Evolutionary conservation across 441 rosid genomes (phyloP), one percentile per base, ranked within the genome.

Genomic region (Mallotus repandus): DNA sequence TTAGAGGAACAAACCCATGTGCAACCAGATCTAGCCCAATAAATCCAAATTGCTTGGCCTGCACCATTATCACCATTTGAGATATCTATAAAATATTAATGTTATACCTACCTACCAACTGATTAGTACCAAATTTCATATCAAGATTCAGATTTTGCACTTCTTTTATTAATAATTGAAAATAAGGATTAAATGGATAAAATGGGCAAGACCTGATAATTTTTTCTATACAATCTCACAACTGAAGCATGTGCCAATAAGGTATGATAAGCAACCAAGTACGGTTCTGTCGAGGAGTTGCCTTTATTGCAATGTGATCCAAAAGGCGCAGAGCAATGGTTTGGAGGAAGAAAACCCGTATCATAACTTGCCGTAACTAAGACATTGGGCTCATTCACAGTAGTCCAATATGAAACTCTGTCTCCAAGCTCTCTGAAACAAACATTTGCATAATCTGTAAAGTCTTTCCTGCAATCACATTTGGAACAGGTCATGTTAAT

Each of bases 401-500:
- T 89, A 11, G 77, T 77, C 95, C 97, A 91, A 62, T 81, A 56
- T 57, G 48, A 77, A 53, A 92, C 86, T 63, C 90, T 79, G 2
- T 90, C 86, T 3, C 96, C 96, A 63, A 92, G 89, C 72, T 88
- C 92, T 75, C 81, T 86, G 75, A 90, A 90, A 77, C 96, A 89
- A 16, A 86, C 84, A 54, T 89, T 86, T 53, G 97, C 93, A 89
- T 70, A 90, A 22, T 81, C 84, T 53, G 88, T 84, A 84, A 90
- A 92, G 78, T 92, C 89, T 61, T 79, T 53, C 76, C 94, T 89
- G 89, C 81, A 87, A 64, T 48, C 50, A 56, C 22, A 62, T 46
- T 19, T 46, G n/a, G 9, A 5, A 43, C 10, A 29, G 32, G 32
- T 29, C 32, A 29, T 29, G 32, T 29, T 29, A 29, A 29, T 29